A percentile compares a stretch with the other conserved stretches of the same genome.
These are phyloP conservation scores for Tulasnella sp. DNA, from an alignment of 768 basidiomycete genomes.

Conservation along the genomic window DNA sequence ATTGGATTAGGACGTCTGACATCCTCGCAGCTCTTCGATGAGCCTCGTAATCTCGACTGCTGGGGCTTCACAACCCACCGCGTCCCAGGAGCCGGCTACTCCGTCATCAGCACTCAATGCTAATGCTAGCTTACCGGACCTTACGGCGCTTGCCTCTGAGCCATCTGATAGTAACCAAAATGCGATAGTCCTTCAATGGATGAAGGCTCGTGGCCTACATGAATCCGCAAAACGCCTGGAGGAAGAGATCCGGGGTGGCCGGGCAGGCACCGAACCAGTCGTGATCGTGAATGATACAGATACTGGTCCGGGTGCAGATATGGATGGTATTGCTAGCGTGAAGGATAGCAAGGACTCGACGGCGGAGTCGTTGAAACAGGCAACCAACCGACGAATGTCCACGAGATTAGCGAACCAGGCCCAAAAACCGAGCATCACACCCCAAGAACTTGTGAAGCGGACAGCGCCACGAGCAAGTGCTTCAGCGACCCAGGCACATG, in stretches of 20 bases:
- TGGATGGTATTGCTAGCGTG: not conserved
- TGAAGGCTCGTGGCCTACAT: not conserved
- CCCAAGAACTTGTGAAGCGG: conserved; percentile 6
- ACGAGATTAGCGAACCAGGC: conserved; percentile 15
- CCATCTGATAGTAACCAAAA: conserved; percentile 5
- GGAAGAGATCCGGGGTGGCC: conserved; percentile 2
- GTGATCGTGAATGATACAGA: conserved; percentile 3
- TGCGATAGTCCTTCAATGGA: conserved; percentile 4
- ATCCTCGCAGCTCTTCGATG: too few relatives aligned
- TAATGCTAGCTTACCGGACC: not conserved
- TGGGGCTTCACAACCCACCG: conserved; percentile 5
- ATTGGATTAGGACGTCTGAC: too few relatives aligned
- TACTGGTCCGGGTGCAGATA: conserved; percentile 1
- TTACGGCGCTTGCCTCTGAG: not conserved
- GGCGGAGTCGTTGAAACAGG: not conserved
- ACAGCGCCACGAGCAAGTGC: conserved; percentile 8
- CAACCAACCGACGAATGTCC: conserved; percentile 10
- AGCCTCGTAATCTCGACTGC: conserved; percentile 1
- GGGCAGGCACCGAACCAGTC: conserved; percentile 7
- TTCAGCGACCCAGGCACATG: not conserved
- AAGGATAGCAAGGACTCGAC: conserved; percentile 7
- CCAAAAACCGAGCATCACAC: conserved; percentile 8
- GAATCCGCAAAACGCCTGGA: conserved; percentile 6
- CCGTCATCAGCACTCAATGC: not conserved
- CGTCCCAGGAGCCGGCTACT: conserved; percentile 4